A percentile compares a stretch with the other conserved stretches of the same genome.
Conservation (phyloP, 148 eudicot genomes). For the Silene conica region DNA sequence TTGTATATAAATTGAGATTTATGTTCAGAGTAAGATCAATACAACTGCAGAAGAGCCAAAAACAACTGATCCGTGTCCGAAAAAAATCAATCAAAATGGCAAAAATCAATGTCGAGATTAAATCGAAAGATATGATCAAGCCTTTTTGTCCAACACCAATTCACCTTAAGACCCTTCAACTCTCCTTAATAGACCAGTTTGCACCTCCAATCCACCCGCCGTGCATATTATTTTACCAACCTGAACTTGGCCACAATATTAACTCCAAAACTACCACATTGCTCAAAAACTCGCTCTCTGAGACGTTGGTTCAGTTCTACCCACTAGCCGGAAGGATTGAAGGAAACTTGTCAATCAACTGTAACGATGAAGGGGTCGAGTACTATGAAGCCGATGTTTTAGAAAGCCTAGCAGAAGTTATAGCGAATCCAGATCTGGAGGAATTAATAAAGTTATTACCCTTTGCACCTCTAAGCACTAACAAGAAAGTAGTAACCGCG, state of each 20-base stretch:
- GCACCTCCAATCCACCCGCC: slow-evolving; percentile 28
- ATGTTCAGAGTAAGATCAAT: too few relatives aligned
- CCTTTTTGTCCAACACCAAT: slow-evolving; percentile 42
- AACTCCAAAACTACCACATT: neutral
- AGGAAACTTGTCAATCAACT: slow-evolving; percentile 18
- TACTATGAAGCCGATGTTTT: slow-evolving; percentile 28
- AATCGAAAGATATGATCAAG: slow-evolving; percentile 32
- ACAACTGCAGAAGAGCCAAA: neutral
- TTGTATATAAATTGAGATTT: neutral
- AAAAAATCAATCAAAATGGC: neutral
- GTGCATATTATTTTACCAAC: slow-evolving; percentile 26
- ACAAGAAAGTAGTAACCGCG: slow-evolving; percentile 6
- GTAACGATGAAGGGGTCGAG: slow-evolving; percentile 29
- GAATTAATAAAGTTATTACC: slow-evolving; percentile 10
- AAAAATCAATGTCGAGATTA: slow-evolving; percentile 13
- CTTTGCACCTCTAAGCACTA: neutral
- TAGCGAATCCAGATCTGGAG: neutral
- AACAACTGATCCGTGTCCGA: neutral
- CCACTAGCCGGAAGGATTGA: slow-evolving; percentile 34
- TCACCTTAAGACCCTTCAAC: slow-evolving; percentile 24
- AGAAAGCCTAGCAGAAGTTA: neutral
- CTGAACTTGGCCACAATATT: neutral
- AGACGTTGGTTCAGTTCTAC: slow-evolving; percentile 30
- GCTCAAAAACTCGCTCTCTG: slow-evolving; percentile 32
- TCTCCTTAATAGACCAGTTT: slow-evolving; percentile 38